Evolutionary conservation across 768 basidiomycete genomes (phyloP).

Genomic region (Pulveroboletus sp.): DNA sequence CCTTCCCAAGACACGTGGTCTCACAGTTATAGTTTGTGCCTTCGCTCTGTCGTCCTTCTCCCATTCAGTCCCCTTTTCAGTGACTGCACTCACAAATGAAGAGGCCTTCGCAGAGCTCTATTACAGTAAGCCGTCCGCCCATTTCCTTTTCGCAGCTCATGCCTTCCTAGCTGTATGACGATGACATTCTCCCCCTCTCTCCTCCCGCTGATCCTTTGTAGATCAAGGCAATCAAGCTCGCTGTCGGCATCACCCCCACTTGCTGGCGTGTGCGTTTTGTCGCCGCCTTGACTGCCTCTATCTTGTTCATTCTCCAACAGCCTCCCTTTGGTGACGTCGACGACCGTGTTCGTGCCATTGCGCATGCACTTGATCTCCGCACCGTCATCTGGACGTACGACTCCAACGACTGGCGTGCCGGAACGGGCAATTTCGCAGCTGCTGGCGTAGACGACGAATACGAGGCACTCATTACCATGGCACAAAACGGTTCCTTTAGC

Average conservation of each 20-base stretch:
- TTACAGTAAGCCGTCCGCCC: slow-evolving; percentile 46
- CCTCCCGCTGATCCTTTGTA: slow-evolving; percentile 2
- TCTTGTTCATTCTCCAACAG: slow-evolving; percentile 30
- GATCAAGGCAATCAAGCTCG: slow-evolving; percentile 54
- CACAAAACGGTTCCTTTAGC: slow-evolving; percentile 40
- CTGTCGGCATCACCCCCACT: slow-evolving; percentile 51
- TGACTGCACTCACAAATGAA: slow-evolving; percentile 57
- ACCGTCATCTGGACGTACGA: slow-evolving; percentile 74
- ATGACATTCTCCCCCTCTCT: too few species aligned
- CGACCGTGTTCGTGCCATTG: slow-evolving; percentile 70
- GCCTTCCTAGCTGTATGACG: slow-evolving; percentile 24
- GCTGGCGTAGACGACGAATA: slow-evolving; percentile 53
- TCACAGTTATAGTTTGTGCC: slow-evolving; percentile 43
- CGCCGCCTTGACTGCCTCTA: background rate
- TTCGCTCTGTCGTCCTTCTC: accelerated
- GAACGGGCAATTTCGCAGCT: slow-evolving; percentile 40
- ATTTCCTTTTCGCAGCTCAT: background rate
- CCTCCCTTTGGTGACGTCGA: slow-evolving; percentile 70
- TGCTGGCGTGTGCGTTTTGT: slow-evolving; percentile 50
- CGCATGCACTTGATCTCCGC: slow-evolving; percentile 59
- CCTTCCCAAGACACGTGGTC: slow-evolving; percentile 29
- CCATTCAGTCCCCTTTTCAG: slow-evolving; percentile 27
- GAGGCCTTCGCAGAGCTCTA: slow-evolving; percentile 76
- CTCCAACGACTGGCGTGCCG: slow-evolving; percentile 70
- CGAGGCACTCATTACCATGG: slow-evolving; percentile 47